phyloP scores from a whole-genome alignment of 2,329 filamentous ascomycete species.

The Juglanconis sp. region DNA sequence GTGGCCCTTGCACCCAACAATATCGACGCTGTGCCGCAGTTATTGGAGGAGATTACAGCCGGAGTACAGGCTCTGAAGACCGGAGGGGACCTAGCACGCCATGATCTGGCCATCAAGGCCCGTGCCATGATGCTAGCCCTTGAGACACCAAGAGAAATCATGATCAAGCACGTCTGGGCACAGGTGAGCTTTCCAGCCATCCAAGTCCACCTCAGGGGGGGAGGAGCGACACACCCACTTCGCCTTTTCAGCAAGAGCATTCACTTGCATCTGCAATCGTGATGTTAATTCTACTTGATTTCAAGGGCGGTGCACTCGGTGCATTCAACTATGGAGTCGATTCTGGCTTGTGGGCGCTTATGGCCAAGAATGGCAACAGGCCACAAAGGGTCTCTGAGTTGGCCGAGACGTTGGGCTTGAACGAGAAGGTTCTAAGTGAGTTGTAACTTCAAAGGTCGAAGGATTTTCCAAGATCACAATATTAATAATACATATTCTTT shows the following conservation, averaged over 20 bases:
- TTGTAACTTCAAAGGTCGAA: not conserved
- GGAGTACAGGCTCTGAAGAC: constrained; percentile 2
- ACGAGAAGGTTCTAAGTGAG: constrained; percentile 26
- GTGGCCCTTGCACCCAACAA: constrained; percentile 3
- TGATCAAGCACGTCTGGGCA: constrained; percentile 44
- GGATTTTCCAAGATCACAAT: not conserved
- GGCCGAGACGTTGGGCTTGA: constrained; percentile 28
- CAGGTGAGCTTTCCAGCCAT: not conserved
- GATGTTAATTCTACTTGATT: not conserved
- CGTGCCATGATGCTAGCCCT: constrained; percentile 32
- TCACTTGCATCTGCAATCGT: not conserved
- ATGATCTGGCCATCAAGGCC: constrained; percentile 32
- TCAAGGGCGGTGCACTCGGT: not conserved
- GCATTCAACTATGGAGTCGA: constrained; percentile 26
- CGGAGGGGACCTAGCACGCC: constrained; percentile 22
- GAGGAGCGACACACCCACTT: too few relatives aligned
- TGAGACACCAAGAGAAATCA: constrained; percentile 46
- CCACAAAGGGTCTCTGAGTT: constrained; percentile 31
- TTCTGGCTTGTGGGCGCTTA: constrained; percentile 33
- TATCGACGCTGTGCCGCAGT: not conserved
- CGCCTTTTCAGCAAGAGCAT: not conserved
- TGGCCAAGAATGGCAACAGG: constrained; percentile 29
- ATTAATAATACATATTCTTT: too few relatives aligned
- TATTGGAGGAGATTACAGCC: not conserved
- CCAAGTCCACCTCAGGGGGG: not conserved